Evolutionary conservation across 2,329 filamentous ascomycete genomes (phyloP), one percentile per base, ranked within the genome.

Genomic region (Cadophora sp.): DNA sequence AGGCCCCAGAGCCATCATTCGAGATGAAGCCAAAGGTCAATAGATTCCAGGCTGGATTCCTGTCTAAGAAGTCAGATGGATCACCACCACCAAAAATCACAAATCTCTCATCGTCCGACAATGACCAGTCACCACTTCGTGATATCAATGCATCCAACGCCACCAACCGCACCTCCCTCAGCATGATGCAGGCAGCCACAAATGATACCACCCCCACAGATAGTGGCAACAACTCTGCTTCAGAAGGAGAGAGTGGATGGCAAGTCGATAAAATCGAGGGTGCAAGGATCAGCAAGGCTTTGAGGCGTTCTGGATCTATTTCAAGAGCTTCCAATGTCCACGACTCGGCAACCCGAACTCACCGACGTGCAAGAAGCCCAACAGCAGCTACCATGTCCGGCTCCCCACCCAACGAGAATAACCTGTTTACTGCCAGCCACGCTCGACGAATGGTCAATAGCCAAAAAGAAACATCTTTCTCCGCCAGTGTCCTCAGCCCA

Each of bases 21-120:
- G 85, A 90, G 50, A 77, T 88, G 43, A 86, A 85, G 68, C 84
- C 84, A 30, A 92, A 92, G 73, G 87, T 87, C 60, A 91, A 87
- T 79, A 87, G 95, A 51, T 98, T 98, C 81, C 92, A 97, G 74
- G 86, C 94, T 1, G 95, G 95, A 5, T 97, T 97, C 78, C 81
- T 98, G 27, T 89, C 92, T 0, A 91, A 90, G 78, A 89, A 79
- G 48, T 73, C 76, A 1, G 82, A 85, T 55, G 89, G 86, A 61
- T 93, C 91, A 3, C 90, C 86, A 16, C 80, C 81, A 16, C 79
- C 89, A 66, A 85, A 84, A n/a, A 81, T 87, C 30, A 84, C 84
- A 60, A 79, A 89, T 47, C 84, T 86, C 24, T 87, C 87, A 3
- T 88, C 87, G 22, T 81, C 82, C 18, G 82, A 82, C 59, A 77